These are phyloP conservation scores for Shiraia bambusicola DNA, from an alignment of 2,329 filamentous ascomycete genomes.

Conservation along the genomic window DNA sequence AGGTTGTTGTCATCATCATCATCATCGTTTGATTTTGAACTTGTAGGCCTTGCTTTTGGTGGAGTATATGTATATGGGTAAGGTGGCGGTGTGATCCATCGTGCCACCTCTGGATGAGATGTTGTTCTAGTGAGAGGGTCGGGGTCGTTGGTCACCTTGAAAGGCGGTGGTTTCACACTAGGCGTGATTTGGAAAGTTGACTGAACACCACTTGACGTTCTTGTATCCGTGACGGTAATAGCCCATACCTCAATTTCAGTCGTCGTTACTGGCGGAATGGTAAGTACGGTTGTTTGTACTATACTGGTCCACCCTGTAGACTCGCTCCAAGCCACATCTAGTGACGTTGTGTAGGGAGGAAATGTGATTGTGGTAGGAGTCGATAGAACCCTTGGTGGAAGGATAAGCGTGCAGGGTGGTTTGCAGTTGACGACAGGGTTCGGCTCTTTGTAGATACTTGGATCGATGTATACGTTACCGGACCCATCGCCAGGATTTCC, in stretches of 20 bases:
- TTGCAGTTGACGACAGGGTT: constrained; percentile 6
- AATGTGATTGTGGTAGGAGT: constrained; percentile 5
- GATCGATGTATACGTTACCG: constrained; percentile 7
- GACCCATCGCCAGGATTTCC: neutral
- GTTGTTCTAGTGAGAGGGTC: constrained; percentile 3
- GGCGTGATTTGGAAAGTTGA: constrained; percentile 5
- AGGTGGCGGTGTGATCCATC: constrained; percentile 3
- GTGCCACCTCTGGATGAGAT: constrained; percentile 2
- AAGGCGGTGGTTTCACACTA: constrained; percentile 1
- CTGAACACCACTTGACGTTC: neutral
- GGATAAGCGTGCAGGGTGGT: constrained; percentile 6
- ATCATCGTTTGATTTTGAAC: neutral
- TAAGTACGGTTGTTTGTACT: constrained; percentile 5
- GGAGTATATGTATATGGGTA: constrained; percentile 2
- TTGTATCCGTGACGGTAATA: neutral
- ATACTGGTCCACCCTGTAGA: constrained; percentile 2
- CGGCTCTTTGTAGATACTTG: constrained; percentile 1
- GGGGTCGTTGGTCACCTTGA: constrained; percentile 2
- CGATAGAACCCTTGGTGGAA: constrained; percentile 4
- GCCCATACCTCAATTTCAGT: constrained; percentile 4
- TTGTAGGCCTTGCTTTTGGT: neutral
- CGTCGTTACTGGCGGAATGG: constrained; percentile 6
- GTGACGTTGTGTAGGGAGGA: constrained; percentile 5
- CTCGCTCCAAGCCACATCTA: constrained; percentile 5
- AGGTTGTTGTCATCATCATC: constrained; percentile 3